phyloP scores from a whole-genome alignment of 1,284 basidiomycete species.

The Cerioporus squamosus region DNA sequence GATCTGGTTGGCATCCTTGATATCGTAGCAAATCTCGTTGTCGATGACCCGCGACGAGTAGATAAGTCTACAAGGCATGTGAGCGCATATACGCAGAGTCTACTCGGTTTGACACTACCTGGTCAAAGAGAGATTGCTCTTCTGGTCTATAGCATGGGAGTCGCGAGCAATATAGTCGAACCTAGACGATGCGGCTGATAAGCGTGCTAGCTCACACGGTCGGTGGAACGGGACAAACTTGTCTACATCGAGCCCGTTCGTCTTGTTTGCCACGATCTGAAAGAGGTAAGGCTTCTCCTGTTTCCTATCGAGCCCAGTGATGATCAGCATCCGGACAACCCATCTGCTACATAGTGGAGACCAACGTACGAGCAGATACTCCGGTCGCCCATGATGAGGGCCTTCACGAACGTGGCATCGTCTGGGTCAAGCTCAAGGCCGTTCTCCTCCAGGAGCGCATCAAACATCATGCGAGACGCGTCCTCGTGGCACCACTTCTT shows the following conservation, averaged over 20 bases:
- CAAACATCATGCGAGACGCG: constrained; percentile 76
- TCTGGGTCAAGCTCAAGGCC: constrained; percentile 45
- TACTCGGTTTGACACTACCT: constrained; percentile 38
- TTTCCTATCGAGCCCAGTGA: constrained; percentile 10
- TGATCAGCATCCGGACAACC: background rate
- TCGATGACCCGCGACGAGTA: constrained; percentile 74
- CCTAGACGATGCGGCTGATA: constrained; percentile 35
- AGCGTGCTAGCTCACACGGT: background rate
- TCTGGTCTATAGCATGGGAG: constrained; percentile 69
- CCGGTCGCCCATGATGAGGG: constrained; percentile 65
- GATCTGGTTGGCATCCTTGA: constrained; percentile 77
- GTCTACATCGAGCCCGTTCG: constrained; percentile 83
- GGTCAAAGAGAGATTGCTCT: constrained; percentile 55
- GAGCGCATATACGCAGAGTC: background rate
- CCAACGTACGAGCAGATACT: constrained; percentile 48
- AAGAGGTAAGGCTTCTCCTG: constrained; percentile 55
- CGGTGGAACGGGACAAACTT: constrained; percentile 49
- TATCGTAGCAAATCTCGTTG: constrained; percentile 75
- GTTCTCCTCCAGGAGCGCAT: constrained; percentile 58
- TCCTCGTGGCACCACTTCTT: constrained; percentile 69
- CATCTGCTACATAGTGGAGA: background rate
- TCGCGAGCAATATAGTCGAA: constrained; percentile 83
- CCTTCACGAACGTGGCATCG: constrained; percentile 66
- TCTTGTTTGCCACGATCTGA: constrained; percentile 79
- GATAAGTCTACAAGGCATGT: constrained; percentile 55